Conservation (phyloP, 2,329 filamentous ascomycete genomes). For the Colletotrichum viniferum region DNA sequence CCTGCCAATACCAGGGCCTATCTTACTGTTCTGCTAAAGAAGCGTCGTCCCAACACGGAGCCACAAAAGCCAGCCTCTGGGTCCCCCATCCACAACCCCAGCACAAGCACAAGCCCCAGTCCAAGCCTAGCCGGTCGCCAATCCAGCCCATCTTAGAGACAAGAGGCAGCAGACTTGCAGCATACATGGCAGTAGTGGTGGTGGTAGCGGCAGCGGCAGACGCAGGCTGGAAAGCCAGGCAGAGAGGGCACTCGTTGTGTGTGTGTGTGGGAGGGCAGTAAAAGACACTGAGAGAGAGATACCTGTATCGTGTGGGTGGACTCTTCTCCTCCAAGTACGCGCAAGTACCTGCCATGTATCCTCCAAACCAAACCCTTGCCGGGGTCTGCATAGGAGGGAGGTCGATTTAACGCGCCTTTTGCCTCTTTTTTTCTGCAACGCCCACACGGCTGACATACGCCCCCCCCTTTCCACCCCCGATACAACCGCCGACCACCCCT, state of each 20-base stretch:
- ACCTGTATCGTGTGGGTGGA: constrained; percentile 8
- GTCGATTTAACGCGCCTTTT: constrained; percentile 14
- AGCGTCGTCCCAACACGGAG: constrained; percentile 21
- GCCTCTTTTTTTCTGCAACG: constrained; percentile 9
- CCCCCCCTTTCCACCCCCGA: constrained; percentile 14
- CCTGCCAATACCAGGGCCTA: not conserved
- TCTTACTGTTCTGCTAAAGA: constrained; percentile 13
- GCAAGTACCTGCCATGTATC: constrained; percentile 16
- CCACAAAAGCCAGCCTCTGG: constrained; percentile 19
- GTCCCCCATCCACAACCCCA: constrained; percentile 2
- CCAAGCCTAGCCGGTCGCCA: not conserved
- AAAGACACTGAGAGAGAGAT: not conserved
- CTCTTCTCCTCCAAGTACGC: constrained; percentile 12
- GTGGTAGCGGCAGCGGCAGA: not conserved
- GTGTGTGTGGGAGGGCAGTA: not conserved
- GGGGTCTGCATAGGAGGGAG: not conserved
- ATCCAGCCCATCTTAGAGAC: constrained; percentile 14
- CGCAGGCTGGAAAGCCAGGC: constrained; percentile 2
- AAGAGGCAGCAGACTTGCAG: constrained; percentile 11
- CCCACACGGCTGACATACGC: not conserved
- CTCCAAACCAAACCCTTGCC: constrained; percentile 1
- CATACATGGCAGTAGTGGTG: not conserved
- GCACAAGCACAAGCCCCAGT: not conserved
- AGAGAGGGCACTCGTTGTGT: not conserved
- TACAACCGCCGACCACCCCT: constrained; percentile 20